Evolutionary conservation across 306 rosid species (phyloP).

Genomic region (Prunus fruticosa): DNA sequence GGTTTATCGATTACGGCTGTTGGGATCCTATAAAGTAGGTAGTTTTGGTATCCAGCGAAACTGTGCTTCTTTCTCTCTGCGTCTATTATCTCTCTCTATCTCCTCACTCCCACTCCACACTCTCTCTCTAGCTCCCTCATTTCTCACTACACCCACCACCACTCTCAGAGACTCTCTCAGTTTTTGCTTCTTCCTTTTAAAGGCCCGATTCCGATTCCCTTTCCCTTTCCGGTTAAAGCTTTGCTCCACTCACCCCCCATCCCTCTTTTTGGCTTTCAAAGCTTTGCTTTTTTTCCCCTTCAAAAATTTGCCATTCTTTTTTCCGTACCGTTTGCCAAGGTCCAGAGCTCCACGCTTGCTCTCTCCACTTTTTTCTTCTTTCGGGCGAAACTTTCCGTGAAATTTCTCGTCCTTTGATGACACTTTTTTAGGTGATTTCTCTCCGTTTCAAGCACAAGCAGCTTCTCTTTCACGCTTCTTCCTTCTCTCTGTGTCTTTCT

Average conservation of each 20-base stretch:
- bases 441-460: constrained; percentile 40
- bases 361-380: constrained; percentile 22
- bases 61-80: constrained; percentile 17
- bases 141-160: neutral
- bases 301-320: constrained; percentile 29
- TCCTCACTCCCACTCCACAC: neutral
- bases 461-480: constrained; percentile 8
- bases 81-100: neutral
- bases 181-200: neutral
- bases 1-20: constrained; percentile 36
- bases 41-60: constrained; percentile 17
- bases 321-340: constrained; percentile 14
- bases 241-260: constrained; percentile 11
- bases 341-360: constrained; percentile 31
- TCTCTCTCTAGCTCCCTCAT: neutral
- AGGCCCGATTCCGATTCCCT: constrained; percentile 25
- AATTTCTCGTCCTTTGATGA: constrained; percentile 55
- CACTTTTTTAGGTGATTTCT: constrained; percentile 25
- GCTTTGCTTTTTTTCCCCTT: constrained; percentile 33
- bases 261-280: neutral
- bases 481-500: constrained; percentile 20
- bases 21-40: constrained; percentile 63
- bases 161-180: neutral
- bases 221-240: constrained; percentile 46
- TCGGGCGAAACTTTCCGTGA: constrained; percentile 37